Evolutionary conservation across 176 grass and related monocot genomes (phyloP).

Genomic region (Rhynchospora tenuis): DNA sequence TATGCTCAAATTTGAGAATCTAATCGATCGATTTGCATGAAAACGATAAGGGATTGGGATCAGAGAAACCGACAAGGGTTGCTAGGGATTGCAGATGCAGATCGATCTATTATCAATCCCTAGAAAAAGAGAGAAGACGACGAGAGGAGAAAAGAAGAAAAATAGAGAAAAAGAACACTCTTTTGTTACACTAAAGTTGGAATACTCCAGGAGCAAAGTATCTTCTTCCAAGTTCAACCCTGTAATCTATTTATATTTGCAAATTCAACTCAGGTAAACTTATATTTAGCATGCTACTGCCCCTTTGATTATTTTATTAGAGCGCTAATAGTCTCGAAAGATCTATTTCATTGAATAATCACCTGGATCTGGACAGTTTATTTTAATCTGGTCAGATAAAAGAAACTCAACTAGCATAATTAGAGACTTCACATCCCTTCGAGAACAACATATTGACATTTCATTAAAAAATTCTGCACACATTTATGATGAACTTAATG

Average conservation of each 20-base stretch:
- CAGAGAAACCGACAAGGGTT: too few species aligned
- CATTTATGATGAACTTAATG: too few species aligned
- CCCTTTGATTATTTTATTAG: neutral
- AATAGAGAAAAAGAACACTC: neutral
- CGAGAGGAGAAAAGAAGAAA: neutral
- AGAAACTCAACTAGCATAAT: neutral
- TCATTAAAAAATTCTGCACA: too few species aligned
- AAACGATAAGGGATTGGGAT: neutral
- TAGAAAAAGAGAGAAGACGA: neutral
- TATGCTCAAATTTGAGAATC: constrained; percentile 1
- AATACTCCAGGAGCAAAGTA: neutral
- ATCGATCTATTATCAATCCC: neutral
- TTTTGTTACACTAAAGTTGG: neutral
- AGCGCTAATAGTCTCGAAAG: neutral
- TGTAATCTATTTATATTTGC: constrained; percentile 11
- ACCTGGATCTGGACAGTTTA: neutral
- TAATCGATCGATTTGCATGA: neutral
- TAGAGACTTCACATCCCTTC: neutral
- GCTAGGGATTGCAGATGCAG: too few species aligned
- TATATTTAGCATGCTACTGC: neutral
- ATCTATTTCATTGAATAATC: neutral
- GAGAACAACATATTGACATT: too few species aligned
- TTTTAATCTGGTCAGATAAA: neutral
- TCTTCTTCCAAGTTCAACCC: neutral
- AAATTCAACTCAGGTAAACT: neutral